phyloP scores from a whole-genome alignment of 2,329 filamentous ascomycete species.

The Monilinia laxa region DNA sequence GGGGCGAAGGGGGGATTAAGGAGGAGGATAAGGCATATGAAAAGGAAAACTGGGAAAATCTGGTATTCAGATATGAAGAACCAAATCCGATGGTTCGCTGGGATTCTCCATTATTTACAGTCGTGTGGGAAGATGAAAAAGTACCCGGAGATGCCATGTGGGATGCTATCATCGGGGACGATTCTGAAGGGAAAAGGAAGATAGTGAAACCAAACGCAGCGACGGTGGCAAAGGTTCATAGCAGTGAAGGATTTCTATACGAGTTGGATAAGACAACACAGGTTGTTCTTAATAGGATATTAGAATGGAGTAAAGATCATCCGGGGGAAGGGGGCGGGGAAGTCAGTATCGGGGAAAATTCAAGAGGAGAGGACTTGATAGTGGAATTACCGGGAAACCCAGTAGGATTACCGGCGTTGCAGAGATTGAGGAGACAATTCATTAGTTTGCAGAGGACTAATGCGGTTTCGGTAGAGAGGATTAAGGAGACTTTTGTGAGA shows the following conservation, averaged over 20 bases:
- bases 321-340: constrained; percentile 58
- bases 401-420: constrained; percentile 71
- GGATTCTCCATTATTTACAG: constrained; percentile 79
- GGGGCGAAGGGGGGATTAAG: constrained; percentile 34
- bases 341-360: constrained; percentile 44
- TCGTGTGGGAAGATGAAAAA: constrained; percentile 72
- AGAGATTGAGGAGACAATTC: constrained; percentile 75
- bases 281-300: constrained; percentile 67
- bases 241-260: constrained; percentile 71
- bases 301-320: constrained; percentile 67
- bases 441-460: constrained; percentile 72
- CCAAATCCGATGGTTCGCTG: constrained; percentile 82
- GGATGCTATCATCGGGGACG: constrained; percentile 63
- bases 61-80: constrained; percentile 74
- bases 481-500: constrained; percentile 63
- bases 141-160: constrained; percentile 70
- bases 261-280: constrained; percentile 77
- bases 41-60: constrained; percentile 39
- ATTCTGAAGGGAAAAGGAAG: constrained; percentile 61
- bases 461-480: constrained; percentile 54
- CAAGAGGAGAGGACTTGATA: constrained; percentile 49
- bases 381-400: constrained; percentile 66
- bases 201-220: constrained; percentile 71
- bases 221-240: constrained; percentile 66
- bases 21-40: constrained; percentile 39